Base-by-base conservation (phyloP, 352 stramenopile species). In the Pythium oligandrum region DNA sequence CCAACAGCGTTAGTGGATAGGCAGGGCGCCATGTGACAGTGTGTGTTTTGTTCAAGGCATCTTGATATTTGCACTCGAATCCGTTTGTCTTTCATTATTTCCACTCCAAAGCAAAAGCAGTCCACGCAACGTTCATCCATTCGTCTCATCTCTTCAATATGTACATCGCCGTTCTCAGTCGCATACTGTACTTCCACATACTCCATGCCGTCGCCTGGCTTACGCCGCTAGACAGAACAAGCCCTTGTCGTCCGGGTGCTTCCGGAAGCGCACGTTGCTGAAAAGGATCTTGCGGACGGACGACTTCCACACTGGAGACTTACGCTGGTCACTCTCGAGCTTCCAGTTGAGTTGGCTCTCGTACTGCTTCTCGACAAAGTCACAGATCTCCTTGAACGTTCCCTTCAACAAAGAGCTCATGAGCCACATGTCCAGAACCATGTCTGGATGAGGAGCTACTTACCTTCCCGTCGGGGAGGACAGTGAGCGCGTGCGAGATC, bases 341-440 rank as follows among this genome's bases (percentile, higher is more conserved):
- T 96, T 96, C 86, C 86, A 96, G 68, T 96, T 94, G 39, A 96
- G 77, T 65, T 92, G 77, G 49, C 74, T 89, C 51, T 90, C 76
- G 66, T 93, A 96, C 51, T 93, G 52, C 10, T 68, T 75, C 68
- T 95, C 86, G 37, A 96, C 81, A 65, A 93, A 93, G 54, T 93
- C 78, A 36, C 84, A 96, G 59, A 96, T 96, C 50, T 94, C 75
- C 56, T 92, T 96, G 63, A 95, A 96, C 3, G 86, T 82, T 37
- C 81, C 82, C 79, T 89, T 50, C 1, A 51, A 30, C 38, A 10
- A 51, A 30, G 6, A 51, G 9, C 9, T 6, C 17, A 38, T 35
- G 7, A 51, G 26, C 30, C 17, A 9, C 10, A n/a, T n/a, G 31
- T 3, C 11, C 35, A 59, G 6, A 35, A 45, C 17, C 8, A 5